These are phyloP conservation scores for Ophiostoma novo-ulmi DNA, from an alignment of 2,329 filamentous ascomycete genomes.

Conservation along the genomic window DNA sequence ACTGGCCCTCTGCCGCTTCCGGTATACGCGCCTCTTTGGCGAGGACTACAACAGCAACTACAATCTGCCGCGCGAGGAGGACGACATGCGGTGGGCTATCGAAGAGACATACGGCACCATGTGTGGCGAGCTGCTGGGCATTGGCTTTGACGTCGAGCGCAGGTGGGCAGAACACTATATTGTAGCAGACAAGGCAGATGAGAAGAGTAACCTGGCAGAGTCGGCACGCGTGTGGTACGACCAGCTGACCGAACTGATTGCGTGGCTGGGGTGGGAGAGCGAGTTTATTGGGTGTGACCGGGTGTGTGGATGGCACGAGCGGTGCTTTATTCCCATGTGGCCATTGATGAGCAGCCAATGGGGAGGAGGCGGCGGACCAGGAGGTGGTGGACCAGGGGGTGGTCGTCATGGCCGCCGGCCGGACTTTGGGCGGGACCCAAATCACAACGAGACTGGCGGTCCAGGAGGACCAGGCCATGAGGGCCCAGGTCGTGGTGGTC, in stretches of 20 bases:
- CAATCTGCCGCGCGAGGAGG: slow-evolving; percentile 35
- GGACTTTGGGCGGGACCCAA: not conserved
- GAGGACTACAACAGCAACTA: slow-evolving; percentile 26
- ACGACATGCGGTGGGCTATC: slow-evolving; percentile 37
- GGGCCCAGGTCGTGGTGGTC: not conserved
- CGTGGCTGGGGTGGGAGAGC: slow-evolving; percentile 49
- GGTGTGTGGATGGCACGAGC: slow-evolving; percentile 41
- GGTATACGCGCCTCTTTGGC: slow-evolving; percentile 38
- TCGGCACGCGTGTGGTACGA: slow-evolving; percentile 30
- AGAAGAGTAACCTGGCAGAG: not conserved
- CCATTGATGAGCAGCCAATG: slow-evolving; percentile 33
- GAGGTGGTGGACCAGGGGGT: not conserved
- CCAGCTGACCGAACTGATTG: slow-evolving; percentile 40
- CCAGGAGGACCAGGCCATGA: not conserved
- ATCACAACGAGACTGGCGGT: not conserved
- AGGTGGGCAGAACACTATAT: slow-evolving; percentile 33
- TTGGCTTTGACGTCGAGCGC: slow-evolving; percentile 41
- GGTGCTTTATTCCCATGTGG: slow-evolving; percentile 50
- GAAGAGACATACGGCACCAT: slow-evolving; percentile 40
- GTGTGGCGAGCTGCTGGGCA: slow-evolving; percentile 39
- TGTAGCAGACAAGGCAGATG: not conserved
- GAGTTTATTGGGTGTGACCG: slow-evolving; percentile 41
- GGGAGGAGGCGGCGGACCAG: slow-evolving; percentile 14
- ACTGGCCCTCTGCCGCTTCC: slow-evolving; percentile 40
- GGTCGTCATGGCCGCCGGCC: not conserved